Percentiles rank a stretch among this genome's conserved stretches.
phyloP scores from a whole-genome alignment of 768 basidiomycete genomes.

The Mycena chlorophos region DNA sequence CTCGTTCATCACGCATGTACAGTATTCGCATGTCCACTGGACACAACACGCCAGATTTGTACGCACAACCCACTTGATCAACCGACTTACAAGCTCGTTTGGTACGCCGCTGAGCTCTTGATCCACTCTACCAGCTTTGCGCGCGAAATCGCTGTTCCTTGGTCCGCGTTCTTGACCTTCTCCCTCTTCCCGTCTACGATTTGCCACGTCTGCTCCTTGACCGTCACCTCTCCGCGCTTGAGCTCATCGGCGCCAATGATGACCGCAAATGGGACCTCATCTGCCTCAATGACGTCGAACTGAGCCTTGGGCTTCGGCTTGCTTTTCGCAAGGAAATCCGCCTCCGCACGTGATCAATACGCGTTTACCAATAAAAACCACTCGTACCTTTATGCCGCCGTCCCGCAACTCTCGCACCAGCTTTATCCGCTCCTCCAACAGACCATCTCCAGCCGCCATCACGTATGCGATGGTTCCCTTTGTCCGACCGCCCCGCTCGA shows the following conservation, averaged over 20 bases:
- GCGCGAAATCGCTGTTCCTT: conserved; percentile 66
- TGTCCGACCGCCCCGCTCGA: conserved; percentile 72
- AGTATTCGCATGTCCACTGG: neutral
- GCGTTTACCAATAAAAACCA: no score
- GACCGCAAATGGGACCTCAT: conserved; percentile 90
- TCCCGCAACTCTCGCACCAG: conserved; percentile 81
- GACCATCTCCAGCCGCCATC: conserved; percentile 85
- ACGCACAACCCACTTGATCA: no score
- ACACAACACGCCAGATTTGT: neutral
- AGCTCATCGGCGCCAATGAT: conserved; percentile 90
- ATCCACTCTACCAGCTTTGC: conserved; percentile 65
- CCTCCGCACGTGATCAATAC: conserved; percentile 44
- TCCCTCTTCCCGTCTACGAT: conserved; percentile 69
- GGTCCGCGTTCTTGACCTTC: conserved; percentile 61
- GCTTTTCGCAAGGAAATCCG: conserved; percentile 89
- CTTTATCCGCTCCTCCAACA: conserved; percentile 80
- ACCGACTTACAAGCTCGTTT: conserved; percentile 31
- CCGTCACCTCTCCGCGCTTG: conserved; percentile 77
- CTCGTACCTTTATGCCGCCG: conserved; percentile 78
- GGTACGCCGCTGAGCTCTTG: conserved; percentile 47
- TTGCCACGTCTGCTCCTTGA: conserved; percentile 91
- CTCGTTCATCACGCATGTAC: neutral
- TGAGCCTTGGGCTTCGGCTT: conserved; percentile 89
- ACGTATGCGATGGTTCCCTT: conserved; percentile 95
- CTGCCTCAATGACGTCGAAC: conserved; percentile 87